A percentile compares a stretch with the other conserved stretches of the same genome.
These are phyloP conservation scores for Russula earlei DNA, from an alignment of 768 basidiomycete species.

Conservation along the genomic window DNA sequence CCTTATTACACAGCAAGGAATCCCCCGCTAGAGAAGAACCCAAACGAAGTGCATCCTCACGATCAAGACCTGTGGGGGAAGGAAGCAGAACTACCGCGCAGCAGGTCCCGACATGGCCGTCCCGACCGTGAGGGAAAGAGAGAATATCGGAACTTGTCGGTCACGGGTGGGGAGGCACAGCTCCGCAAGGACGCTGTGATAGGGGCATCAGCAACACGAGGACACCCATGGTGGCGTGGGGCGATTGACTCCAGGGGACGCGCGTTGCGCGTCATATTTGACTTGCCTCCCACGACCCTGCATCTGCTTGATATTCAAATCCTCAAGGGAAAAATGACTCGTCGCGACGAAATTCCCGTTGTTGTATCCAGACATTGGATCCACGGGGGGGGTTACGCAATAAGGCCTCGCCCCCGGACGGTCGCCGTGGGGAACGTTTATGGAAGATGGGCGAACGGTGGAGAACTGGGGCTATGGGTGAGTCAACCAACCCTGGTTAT, in stretches of 20 bases:
- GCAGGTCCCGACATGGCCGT: neutral
- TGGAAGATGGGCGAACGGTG: constrained; percentile 1
- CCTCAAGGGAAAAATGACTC: constrained; percentile 9
- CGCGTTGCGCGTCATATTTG: constrained; percentile 16
- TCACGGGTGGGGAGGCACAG: too few relatives aligned
- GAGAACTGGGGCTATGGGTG: constrained; percentile 13
- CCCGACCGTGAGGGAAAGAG: neutral
- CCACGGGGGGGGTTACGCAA: constrained; percentile 6
- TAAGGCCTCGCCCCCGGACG: neutral
- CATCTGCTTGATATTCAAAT: constrained; percentile 4
- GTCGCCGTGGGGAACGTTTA: constrained; percentile 3
- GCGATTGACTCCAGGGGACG: constrained; percentile 1
- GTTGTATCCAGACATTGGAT: neutral
- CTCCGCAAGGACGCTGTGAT: constrained; percentile 7
- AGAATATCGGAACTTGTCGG: neutral
- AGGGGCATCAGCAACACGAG: constrained; percentile 18
- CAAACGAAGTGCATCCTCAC: neutral
- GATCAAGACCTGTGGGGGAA: neutral
- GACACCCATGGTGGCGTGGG: constrained; percentile 17
- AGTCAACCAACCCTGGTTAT: constrained; percentile 12
- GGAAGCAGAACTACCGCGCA: neutral
- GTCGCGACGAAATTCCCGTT: constrained; percentile 1
- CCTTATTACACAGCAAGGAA: neutral
- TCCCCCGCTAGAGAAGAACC: neutral
- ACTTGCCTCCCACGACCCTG: constrained; percentile 12